Conservation (phyloP, 2,329 filamentous ascomycete species). For the Cyclaneusma minus region DNA sequence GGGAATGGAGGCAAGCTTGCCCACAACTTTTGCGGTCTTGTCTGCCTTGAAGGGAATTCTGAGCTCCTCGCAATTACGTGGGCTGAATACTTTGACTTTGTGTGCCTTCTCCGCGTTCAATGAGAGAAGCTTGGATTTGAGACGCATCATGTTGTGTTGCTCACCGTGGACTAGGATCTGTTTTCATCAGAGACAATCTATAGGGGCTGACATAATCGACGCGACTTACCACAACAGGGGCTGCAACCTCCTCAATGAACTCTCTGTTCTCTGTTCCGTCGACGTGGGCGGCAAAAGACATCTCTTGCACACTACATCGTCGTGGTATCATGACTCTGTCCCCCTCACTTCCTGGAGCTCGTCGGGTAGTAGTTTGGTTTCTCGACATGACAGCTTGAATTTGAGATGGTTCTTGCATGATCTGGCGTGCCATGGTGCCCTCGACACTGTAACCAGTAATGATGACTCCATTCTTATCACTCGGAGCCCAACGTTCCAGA, state of each 20-base stretch:
- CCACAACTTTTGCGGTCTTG: conserved; percentile 91
- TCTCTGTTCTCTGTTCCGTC: conserved; percentile 91
- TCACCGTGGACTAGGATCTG: conserved; percentile 95
- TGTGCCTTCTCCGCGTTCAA: conserved; percentile 67
- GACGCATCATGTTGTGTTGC: conserved; percentile 92
- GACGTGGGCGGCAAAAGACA: conserved; percentile 91
- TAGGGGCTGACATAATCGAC: neutral
- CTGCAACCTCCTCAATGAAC: conserved; percentile 87
- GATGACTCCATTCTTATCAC: conserved; percentile 92
- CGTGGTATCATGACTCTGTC: conserved; percentile 86
- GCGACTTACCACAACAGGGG: conserved; percentile 73
- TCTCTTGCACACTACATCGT: conserved; percentile 84
- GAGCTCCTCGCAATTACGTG: conserved; percentile 87
- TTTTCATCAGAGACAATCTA: conserved; percentile 8
- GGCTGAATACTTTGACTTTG: conserved; percentile 86
- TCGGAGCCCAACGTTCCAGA: conserved; percentile 89
- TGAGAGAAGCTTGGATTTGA: conserved; percentile 90
- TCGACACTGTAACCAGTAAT: conserved; percentile 98
- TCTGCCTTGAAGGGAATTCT: conserved; percentile 91
- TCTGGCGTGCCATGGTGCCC: conserved; percentile 93
- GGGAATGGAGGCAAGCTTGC: conserved; percentile 71
- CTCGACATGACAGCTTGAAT: conserved; percentile 89
- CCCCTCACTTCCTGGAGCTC: conserved; percentile 39
- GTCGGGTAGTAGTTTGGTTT: conserved; percentile 44
- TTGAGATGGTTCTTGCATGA: conserved; percentile 86